Evolutionary conservation across 2,329 filamentous ascomycete species (phyloP).

Genomic region (Hymenotorrendiella dingleyae): DNA sequence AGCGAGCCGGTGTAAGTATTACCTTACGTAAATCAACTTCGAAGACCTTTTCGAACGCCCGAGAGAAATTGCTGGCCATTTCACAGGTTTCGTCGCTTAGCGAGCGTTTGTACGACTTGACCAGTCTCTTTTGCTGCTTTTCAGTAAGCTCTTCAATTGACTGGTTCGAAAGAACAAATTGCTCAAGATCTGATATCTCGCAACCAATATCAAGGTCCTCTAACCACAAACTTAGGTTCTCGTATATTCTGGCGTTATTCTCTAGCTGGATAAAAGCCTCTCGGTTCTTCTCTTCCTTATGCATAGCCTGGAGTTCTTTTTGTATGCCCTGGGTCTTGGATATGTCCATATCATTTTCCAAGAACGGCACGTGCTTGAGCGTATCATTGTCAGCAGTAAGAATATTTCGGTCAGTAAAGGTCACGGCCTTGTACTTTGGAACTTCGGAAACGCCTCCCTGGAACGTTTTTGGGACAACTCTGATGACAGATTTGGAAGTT

Average conservation of each 20-base stretch:
- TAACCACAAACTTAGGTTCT: conserved; percentile 18
- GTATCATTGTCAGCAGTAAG: conserved; percentile 23
- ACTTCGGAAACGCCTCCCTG: too few relatives aligned
- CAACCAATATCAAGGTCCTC: conserved; percentile 12
- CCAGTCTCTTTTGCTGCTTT: conserved; percentile 1
- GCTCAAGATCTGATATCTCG: conserved; percentile 13
- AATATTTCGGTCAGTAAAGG: conserved; percentile 22
- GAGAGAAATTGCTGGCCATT: conserved; percentile 9
- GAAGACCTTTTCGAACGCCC: conserved; percentile 18
- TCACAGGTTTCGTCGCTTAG: neutral
- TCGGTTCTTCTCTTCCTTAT: conserved; percentile 3
- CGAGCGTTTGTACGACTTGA: too few relatives aligned
- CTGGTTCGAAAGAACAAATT: conserved; percentile 15
- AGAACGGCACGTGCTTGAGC: conserved; percentile 23
- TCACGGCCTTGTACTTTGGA: conserved; percentile 23
- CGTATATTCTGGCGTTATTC: neutral
- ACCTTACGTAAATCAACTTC: conserved; percentile 13
- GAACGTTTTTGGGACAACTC: too few relatives aligned
- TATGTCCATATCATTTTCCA: conserved; percentile 12
- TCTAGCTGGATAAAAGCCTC: neutral
- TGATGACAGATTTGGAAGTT: too few relatives aligned
- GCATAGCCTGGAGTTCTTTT: conserved; percentile 20
- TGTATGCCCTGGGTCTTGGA: conserved; percentile 9
- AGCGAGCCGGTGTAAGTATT: conserved; percentile 14
- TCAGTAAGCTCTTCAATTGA: conserved; percentile 10